A percentile compares a stretch with the other conserved stretches of the same genome.
Conservation (phyloP, 176 grass and related monocot genomes). For the Ensete glaucum region DNA sequence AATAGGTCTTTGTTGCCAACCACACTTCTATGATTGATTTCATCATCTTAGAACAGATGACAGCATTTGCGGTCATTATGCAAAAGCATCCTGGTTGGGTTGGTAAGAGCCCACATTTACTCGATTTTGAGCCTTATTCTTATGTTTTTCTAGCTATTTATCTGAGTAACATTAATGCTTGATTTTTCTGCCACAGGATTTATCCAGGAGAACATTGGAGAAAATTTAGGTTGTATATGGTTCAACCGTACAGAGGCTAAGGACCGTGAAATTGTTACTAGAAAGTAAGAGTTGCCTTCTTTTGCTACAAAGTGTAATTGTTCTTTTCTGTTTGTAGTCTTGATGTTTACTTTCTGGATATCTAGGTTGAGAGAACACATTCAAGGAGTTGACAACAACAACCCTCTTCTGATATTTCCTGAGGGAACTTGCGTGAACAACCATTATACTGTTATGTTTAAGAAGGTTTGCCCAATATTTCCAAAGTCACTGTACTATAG, state of each 20-base stretch:
- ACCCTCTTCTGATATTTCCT: conserved; percentile 89
- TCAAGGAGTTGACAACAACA: conserved; percentile 69
- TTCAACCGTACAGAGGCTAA: conserved; percentile 90
- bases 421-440: conserved; percentile 99
- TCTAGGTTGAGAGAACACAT: conserved; percentile 85
- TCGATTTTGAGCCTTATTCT: conserved; percentile 4
- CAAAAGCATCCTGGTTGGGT: conserved; percentile 99
- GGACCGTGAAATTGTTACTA: conserved; percentile 79
- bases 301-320: neutral
- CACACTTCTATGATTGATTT: conserved; percentile 99
- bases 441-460: conserved; percentile 98
- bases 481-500: neutral
- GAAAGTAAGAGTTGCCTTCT: conserved; percentile 42
- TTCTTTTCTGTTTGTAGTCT: neutral
- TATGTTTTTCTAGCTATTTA: neutral
- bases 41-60: conserved; percentile 99
- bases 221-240: conserved; percentile 96
- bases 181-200: conserved; percentile 40
- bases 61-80: conserved; percentile 99
- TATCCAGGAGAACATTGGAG: conserved; percentile 89
- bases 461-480: conserved; percentile 53
- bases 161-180: neutral
- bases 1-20: conserved; percentile 97
- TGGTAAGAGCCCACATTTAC: conserved; percentile 36
- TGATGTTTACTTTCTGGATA: conserved; percentile 3